phyloP scores from a whole-genome alignment of 1,284 basidiomycete genomes.

The Cronartium quercuum region DNA sequence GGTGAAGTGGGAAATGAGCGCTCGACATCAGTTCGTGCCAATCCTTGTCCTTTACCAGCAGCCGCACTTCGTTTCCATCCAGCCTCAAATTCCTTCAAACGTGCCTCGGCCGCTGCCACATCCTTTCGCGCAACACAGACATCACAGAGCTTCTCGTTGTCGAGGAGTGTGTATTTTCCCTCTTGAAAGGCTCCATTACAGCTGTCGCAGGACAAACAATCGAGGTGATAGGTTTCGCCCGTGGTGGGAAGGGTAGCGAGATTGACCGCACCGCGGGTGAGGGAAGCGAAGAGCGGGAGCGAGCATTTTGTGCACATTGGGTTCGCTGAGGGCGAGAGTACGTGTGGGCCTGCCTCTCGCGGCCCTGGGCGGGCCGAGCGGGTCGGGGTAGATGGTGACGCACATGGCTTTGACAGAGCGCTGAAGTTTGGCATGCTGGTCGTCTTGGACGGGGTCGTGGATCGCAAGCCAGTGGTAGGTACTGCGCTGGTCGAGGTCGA shows the following conservation, averaged over 20 bases:
- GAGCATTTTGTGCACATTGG: conserved; percentile 34
- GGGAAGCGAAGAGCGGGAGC: conserved; percentile 22
- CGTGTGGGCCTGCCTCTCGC: background rate
- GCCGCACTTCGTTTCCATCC: too few relatives aligned
- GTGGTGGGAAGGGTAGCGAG: conserved; percentile 32
- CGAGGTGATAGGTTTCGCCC: conserved; percentile 29
- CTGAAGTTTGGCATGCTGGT: background rate
- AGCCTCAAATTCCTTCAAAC: conserved; percentile 8
- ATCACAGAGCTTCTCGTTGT: conserved; percentile 19
- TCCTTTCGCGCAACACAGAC: conserved; percentile 23
- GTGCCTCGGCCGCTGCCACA: conserved; percentile 7
- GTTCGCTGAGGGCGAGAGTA: conserved; percentile 27
- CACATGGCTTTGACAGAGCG: background rate
- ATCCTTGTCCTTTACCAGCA: too few relatives aligned
- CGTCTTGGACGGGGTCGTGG: background rate
- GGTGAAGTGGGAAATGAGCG: conserved; percentile 16
- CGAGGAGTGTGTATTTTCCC: conserved; percentile 16
- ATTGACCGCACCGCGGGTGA: background rate
- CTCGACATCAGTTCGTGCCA: conserved; percentile 2
- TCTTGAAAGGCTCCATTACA: conserved; percentile 24
- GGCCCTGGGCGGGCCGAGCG: background rate
- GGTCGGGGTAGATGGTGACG: background rate
- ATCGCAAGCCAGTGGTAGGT: background rate
- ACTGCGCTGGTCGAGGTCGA: background rate
- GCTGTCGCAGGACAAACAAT: conserved; percentile 26